A percentile compares a stretch with the other conserved stretches of the same genome.
Evolutionary conservation across 148 eudicot genomes (phyloP).

Genomic region (Heliamphora exappendiculata): DNA sequence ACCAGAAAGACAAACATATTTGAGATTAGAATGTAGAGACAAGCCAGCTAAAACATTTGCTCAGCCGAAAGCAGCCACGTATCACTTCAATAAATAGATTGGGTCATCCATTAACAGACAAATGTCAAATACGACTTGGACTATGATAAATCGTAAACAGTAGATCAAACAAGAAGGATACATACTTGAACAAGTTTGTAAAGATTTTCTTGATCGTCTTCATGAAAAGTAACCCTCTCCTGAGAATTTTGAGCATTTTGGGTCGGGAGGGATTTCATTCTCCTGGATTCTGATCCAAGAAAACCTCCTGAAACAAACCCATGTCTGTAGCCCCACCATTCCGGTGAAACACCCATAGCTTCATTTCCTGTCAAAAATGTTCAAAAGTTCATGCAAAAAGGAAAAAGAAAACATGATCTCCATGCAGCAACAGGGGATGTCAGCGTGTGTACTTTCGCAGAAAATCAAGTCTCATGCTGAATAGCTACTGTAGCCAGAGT

Average conservation of each 20-base stretch:
- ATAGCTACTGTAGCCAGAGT: too few relatives aligned
- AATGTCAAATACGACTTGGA: background rate
- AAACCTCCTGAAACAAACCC: constrained; percentile 78
- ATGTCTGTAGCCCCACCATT: constrained; percentile 84
- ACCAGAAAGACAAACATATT: too few relatives aligned
- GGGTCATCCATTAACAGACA: too few relatives aligned
- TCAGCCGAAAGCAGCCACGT: too few relatives aligned
- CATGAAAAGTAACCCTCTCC: constrained; percentile 56
- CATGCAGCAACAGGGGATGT: background rate
- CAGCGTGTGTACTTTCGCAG: background rate
- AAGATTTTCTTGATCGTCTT: constrained; percentile 92
- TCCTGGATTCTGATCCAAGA: constrained; percentile 70
- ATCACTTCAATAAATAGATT: too few relatives aligned
- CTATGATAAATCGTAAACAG: background rate
- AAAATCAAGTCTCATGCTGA: background rate
- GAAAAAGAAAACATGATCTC: background rate
- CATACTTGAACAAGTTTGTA: constrained; percentile 84
- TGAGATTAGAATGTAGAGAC: too few relatives aligned
- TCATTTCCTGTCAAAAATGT: constrained; percentile 28
- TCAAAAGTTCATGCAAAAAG: background rate
- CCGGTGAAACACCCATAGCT: constrained; percentile 38
- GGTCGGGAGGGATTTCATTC: constrained; percentile 38
- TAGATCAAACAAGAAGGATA: background rate
- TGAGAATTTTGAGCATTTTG: constrained; percentile 23
- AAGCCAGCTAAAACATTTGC: too few relatives aligned